Evolutionary conservation across 2,329 filamentous ascomycete species (phyloP).

Genomic region (Curvularia verruculosa): DNA sequence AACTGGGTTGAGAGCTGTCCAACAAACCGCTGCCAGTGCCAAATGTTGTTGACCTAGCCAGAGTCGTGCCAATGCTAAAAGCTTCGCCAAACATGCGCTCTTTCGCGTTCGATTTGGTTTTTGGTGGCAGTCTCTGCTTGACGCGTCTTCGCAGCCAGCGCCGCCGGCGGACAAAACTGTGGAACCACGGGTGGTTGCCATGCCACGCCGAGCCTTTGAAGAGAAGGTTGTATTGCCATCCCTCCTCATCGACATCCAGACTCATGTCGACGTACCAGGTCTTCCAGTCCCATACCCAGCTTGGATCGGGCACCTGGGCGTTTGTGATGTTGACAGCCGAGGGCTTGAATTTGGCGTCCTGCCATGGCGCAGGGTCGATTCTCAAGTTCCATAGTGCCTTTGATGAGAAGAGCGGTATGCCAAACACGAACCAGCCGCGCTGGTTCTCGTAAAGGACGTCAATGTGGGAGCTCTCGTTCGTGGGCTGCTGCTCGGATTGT

Average conservation of each 20-base stretch:
- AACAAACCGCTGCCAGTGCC: constrained; percentile 55
- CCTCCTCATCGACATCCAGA: constrained; percentile 83
- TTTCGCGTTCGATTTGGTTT: constrained; percentile 38
- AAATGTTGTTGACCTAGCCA: constrained; percentile 36
- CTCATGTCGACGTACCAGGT: constrained; percentile 78
- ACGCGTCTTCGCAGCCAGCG: constrained; percentile 85
- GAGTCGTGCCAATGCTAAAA: constrained; percentile 47
- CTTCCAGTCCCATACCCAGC: constrained; percentile 87
- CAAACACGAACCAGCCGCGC: constrained; percentile 86
- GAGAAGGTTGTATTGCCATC: constrained; percentile 95
- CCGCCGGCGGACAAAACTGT: constrained; percentile 88
- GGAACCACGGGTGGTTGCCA: constrained; percentile 85
- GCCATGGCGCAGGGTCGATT: constrained; percentile 86
- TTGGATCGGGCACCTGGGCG: constrained; percentile 90
- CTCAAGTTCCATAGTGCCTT: constrained; percentile 75
- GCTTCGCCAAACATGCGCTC: constrained; percentile 48
- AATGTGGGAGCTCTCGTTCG: constrained; percentile 52
- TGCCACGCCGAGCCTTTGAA: constrained; percentile 77
- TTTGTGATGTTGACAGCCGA: constrained; percentile 76
- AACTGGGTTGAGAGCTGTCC: constrained; percentile 41
- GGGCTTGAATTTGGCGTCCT: constrained; percentile 64
- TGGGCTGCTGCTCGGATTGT: constrained; percentile 21
- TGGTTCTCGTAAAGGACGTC: constrained; percentile 97
- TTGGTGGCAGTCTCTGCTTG: constrained; percentile 60
- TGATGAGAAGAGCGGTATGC: constrained; percentile 85